These are phyloP conservation scores for Erythrobasidium yunnanense DNA, from an alignment of 768 basidiomycete species.

Conservation along the genomic window DNA sequence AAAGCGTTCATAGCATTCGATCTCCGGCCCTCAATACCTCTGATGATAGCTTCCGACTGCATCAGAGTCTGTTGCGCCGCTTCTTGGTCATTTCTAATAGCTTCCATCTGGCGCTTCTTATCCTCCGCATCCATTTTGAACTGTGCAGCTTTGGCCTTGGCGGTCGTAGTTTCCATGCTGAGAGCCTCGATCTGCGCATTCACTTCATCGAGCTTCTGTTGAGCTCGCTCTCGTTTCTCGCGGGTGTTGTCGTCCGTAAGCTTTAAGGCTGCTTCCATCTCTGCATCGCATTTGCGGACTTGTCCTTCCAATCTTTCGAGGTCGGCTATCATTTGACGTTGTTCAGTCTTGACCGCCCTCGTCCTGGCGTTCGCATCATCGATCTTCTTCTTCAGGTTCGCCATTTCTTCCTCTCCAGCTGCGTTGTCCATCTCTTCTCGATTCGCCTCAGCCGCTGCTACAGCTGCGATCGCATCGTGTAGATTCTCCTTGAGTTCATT, in stretches of 20 bases:
- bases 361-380: not conserved
- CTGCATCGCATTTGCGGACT: not conserved
- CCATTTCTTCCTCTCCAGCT: not conserved
- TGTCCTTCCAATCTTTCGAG: not conserved
- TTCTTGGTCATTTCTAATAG: not conserved
- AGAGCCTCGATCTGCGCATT: constrained; percentile 48
- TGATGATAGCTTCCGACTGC: not conserved
- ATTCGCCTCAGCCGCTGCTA: constrained; percentile 17
- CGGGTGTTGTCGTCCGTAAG: not conserved
- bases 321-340: not conserved
- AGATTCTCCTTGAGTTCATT: constrained; percentile 43
- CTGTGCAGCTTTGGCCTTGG: too few relatives aligned
- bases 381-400: not conserved
- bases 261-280: not conserved
- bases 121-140: too few relatives aligned
- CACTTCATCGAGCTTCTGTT: constrained; percentile 42
- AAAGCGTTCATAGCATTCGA: constrained; percentile 37
- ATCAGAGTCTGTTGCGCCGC: not conserved
- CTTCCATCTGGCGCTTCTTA: constrained; percentile 35
- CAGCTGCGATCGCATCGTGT: constrained; percentile 14
- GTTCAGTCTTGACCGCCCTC: not conserved
- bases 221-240: constrained; percentile 26
- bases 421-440: constrained; percentile 1
- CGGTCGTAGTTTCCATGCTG: constrained; percentile 50
- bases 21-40: constrained; percentile 15